Conservation (phyloP, 371 early-diverging fungal genomes). For the Umbelopsis sp. region DNA sequence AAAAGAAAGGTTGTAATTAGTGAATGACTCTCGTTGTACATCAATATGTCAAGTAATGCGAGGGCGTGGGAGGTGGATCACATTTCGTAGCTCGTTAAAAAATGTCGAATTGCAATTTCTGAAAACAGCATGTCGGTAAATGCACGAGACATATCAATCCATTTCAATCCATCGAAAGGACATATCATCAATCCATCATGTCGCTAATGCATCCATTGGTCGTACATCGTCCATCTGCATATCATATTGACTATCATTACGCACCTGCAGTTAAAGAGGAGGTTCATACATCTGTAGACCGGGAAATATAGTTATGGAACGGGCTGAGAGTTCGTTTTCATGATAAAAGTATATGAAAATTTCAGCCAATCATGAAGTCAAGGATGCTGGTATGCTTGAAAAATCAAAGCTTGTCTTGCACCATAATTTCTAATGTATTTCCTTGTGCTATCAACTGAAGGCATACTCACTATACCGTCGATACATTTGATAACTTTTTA, state of each 20-base stretch:
- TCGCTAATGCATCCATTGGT: neutral
- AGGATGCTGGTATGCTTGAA: no score
- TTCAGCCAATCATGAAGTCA: no score
- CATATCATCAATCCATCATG: neutral
- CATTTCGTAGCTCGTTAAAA: no score
- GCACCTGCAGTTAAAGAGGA: conserved; percentile 18
- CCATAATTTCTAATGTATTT: no score
- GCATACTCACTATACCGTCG: no score
- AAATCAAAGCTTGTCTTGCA: no score
- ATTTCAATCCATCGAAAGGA: neutral
- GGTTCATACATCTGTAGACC: neutral
- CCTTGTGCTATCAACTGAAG: no score
- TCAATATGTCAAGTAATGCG: neutral
- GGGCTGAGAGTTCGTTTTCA: no score
- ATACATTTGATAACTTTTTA: no score
- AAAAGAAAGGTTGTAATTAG: neutral
- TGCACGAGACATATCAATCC: neutral
- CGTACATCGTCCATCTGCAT: neutral
- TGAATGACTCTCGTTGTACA: neutral
- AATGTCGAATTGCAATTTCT: no score
- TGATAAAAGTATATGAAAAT: no score
- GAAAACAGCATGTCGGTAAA: neutral
- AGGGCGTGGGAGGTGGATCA: no score
- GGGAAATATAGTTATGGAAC: neutral
- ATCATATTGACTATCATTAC: neutral